phyloP scores from a whole-genome alignment of 176 grass and related monocot genomes.

The Oropetium thomaeum region DNA sequence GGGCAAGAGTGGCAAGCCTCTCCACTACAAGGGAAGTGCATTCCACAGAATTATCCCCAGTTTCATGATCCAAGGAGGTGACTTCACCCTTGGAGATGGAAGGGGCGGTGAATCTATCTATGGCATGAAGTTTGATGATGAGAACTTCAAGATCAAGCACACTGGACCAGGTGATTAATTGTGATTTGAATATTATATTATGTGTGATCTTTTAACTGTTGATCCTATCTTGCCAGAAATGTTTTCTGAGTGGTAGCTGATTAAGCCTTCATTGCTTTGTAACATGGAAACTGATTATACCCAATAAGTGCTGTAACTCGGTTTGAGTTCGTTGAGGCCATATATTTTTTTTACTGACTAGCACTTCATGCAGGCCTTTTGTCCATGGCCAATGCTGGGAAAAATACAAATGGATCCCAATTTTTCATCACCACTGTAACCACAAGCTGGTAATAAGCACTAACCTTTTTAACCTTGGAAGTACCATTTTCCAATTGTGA shows the following conservation, averaged over 20 bases:
- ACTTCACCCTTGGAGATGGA: slow-evolving; percentile 94
- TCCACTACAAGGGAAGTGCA: slow-evolving; percentile 89
- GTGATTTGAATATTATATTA: not conserved
- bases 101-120: slow-evolving; percentile 98
- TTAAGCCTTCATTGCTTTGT: not conserved
- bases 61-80: slow-evolving; percentile 99
- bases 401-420: slow-evolving; percentile 88
- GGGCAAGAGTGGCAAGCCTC: slow-evolving; percentile 81
- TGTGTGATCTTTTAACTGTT: not conserved
- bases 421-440: slow-evolving; percentile 99
- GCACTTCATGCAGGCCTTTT: slow-evolving; percentile 48
- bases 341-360: not conserved
- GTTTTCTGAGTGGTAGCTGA: not conserved
- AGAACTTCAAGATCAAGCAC: slow-evolving; percentile 99
- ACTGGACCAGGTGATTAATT: slow-evolving; percentile 71
- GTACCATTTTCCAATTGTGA: not conserved
- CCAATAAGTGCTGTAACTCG: not conserved
- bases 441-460: slow-evolving; percentile 69
- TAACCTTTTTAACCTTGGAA: not conserved
- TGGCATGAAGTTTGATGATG: slow-evolving; percentile 78
- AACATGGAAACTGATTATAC: not conserved
- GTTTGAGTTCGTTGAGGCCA: not conserved
- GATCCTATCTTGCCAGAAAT: not conserved
- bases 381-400: slow-evolving; percentile 97
- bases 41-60: slow-evolving; percentile 98